Percentiles rank a stretch among this genome's conserved stretches.
phyloP scores from a whole-genome alignment of 2,329 filamentous ascomycete genomes.

The Sporothrix pseudoabietina region DNA sequence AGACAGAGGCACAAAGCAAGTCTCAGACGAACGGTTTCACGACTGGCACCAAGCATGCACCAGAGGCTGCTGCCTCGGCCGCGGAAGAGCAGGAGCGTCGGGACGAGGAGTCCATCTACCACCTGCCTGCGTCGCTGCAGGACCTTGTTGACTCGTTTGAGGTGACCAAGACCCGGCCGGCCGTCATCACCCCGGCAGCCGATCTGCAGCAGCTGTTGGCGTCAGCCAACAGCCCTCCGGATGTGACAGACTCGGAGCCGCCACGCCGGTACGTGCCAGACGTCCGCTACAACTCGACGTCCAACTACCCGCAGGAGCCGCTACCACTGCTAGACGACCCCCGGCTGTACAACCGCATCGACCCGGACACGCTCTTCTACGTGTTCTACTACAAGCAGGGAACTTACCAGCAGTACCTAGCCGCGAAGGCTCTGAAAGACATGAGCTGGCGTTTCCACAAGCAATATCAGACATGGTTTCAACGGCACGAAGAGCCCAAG shows the following conservation, averaged over 20 bases:
- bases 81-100: conserved; percentile 54
- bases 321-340: conserved; percentile 89
- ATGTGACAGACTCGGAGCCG: conserved; percentile 76
- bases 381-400: conserved; percentile 99
- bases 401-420: conserved; percentile 91
- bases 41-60: conserved; percentile 53
- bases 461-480: conserved; percentile 99
- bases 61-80: conserved; percentile 32
- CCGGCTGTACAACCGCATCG: conserved; percentile 81
- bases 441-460: conserved; percentile 99
- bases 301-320: conserved; percentile 92
- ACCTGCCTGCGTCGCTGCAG: conserved; percentile 83
- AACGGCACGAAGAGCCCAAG: conserved; percentile 97
- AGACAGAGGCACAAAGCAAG: conserved; percentile 41
- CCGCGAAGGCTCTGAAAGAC: conserved; percentile 94
- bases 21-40: conserved; percentile 34
- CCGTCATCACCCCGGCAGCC: conserved; percentile 62
- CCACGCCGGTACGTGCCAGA: conserved; percentile 84
- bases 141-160: conserved; percentile 93
- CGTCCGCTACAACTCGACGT: conserved; percentile 70
- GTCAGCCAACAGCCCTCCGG: conserved; percentile 73
- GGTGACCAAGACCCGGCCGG: conserved; percentile 70
- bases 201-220: conserved; percentile 74
- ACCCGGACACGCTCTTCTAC: conserved; percentile 96
- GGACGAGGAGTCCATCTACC: conserved; percentile 80